These are phyloP conservation scores for Kodamaea neixiangensis DNA, from an alignment of 805 yeast genomes.

Conservation along the genomic window DNA sequence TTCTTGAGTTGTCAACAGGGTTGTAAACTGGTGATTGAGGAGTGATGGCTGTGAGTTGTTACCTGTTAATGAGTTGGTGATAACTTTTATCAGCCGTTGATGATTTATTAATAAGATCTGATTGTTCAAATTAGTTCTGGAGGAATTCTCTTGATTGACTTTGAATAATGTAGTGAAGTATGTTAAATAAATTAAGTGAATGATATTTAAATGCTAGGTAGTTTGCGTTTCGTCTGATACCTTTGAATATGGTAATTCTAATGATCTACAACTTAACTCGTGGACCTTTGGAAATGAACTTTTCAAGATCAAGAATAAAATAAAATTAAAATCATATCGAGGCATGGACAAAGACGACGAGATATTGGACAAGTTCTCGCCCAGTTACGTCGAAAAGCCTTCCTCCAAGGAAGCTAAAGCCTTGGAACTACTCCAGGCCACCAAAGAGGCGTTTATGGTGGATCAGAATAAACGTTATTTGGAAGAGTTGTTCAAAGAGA, in stretches of 20 bases:
- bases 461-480: slow-evolving; percentile 35
- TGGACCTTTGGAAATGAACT: neutral
- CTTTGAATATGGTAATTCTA: no score
- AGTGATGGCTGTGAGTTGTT: neutral
- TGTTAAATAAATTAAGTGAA: neutral
- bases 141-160: neutral
- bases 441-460: slow-evolving; percentile 33
- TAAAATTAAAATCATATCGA: neutral
- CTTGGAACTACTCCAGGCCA: slow-evolving; percentile 25
- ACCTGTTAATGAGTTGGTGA: neutral
- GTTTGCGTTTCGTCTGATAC: no score
- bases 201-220: no score
- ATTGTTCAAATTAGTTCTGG: neutral
- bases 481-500: slow-evolving; percentile 34
- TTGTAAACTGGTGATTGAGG: neutral
- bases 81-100: no score
- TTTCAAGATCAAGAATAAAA: neutral
- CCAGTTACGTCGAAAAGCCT: slow-evolving; percentile 11
- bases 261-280: no score
- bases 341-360: slow-evolving; percentile 24
- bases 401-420: slow-evolving; percentile 27
- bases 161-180: neutral
- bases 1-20: neutral
- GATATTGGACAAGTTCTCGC: slow-evolving; percentile 32
- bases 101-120: neutral